A percentile compares a stretch with the other conserved stretches of the same genome.
Conservation (phyloP, 164 flowering plant genomes). For the Buxus sempervirens region DNA sequence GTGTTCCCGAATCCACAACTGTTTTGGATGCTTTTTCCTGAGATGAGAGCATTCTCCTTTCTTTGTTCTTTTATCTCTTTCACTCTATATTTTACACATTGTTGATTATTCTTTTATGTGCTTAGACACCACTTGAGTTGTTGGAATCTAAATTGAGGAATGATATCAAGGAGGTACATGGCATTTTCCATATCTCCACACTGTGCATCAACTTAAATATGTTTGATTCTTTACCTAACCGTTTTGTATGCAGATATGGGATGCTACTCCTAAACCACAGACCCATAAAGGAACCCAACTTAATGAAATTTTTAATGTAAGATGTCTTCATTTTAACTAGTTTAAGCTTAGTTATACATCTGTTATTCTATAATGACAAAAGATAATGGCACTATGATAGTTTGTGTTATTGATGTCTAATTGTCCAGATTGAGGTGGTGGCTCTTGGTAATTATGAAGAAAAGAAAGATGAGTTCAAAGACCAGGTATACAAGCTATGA, state of each 20-base stretch:
- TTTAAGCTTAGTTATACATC: not conserved
- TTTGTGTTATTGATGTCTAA: not conserved
- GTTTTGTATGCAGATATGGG: not conserved
- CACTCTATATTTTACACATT: too few species aligned
- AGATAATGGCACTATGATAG: not conserved
- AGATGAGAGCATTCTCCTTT: not conserved
- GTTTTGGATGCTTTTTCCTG: too few species aligned
- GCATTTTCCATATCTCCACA: not conserved
- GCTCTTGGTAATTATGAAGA: not conserved
- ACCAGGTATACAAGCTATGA: not conserved
- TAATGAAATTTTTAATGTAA: not conserved
- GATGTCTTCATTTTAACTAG: not conserved
- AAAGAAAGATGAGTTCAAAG: not conserved
- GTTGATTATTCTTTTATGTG: not conserved
- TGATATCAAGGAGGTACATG: not conserved
- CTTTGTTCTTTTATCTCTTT: too few species aligned
- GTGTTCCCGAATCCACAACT: not conserved
- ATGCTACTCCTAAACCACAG: not conserved
- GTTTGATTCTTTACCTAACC: not conserved
- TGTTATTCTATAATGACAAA: not conserved
- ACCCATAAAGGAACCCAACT: not conserved
- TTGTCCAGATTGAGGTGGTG: not conserved
- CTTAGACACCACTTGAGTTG: not conserved
- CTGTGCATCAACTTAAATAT: not conserved
- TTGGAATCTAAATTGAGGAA: not conserved